phyloP scores from a whole-genome alignment of 305 asterid species.

The Fraxinus angustifolia region DNA sequence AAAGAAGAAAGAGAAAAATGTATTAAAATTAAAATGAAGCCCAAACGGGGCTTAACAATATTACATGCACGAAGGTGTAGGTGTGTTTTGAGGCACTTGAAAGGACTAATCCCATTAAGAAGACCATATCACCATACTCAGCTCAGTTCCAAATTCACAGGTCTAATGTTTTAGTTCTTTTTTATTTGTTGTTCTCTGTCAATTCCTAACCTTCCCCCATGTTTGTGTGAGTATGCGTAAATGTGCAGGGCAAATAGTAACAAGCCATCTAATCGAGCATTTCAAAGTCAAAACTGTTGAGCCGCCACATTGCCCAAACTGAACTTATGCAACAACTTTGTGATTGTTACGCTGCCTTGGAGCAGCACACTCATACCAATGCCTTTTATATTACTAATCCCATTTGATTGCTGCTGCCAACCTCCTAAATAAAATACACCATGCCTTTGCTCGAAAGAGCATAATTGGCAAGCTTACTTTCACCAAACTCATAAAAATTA shows the following conservation, averaged over 20 bases:
- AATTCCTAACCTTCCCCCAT: neutral
- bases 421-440: neutral
- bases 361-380: neutral
- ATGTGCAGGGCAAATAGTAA: neutral
- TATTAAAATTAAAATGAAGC: too few species aligned
- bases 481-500: neutral
- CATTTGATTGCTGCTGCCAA: neutral
- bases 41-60: neutral
- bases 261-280: neutral
- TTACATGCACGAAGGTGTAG: neutral
- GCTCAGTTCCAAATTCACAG: neutral
- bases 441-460: neutral
- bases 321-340: neutral
- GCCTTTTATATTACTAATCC: neutral
- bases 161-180: neutral
- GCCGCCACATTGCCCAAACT: neutral
- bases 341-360: neutral
- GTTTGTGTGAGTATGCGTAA: neutral
- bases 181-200: neutral
- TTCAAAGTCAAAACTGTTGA: neutral
- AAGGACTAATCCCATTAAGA: neutral
- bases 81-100: neutral
- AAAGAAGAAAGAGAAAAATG: too few species aligned
- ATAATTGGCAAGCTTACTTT: neutral
- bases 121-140: neutral